Evolutionary conservation across 371 early-diverging fungal genomes (phyloP).

Genomic region (Mortierella sp.): DNA sequence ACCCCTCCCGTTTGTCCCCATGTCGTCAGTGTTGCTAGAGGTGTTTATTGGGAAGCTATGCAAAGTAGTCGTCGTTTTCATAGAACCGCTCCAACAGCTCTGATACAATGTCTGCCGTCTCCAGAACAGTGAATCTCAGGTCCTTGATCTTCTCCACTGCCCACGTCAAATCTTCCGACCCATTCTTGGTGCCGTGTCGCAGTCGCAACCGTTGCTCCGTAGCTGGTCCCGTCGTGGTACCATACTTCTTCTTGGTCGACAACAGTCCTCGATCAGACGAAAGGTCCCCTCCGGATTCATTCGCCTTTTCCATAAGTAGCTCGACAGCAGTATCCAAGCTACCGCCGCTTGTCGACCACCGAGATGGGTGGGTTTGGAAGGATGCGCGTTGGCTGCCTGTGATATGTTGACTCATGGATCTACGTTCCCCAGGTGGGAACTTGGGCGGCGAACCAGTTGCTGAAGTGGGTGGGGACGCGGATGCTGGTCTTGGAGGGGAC

Average conservation of each 20-base stretch:
- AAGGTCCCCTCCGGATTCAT: constrained; percentile 11
- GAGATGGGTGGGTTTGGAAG: constrained; percentile 27
- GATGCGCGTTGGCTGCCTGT: constrained; percentile 13
- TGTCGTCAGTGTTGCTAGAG: too few relatives aligned
- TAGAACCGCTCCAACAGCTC: constrained; percentile 51
- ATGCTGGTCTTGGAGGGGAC: constrained; percentile 2
- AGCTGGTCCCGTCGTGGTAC: background rate
- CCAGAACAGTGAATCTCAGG: constrained; percentile 38
- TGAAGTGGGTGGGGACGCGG: constrained; percentile 5
- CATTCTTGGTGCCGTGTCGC: constrained; percentile 40
- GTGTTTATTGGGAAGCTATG: too few relatives aligned
- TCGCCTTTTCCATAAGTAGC: constrained; percentile 18
- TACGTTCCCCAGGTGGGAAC: constrained; percentile 3
- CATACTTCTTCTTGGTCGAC: constrained; percentile 10
- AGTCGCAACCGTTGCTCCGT: constrained; percentile 18
- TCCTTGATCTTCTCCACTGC: constrained; percentile 49
- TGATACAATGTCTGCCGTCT: constrained; percentile 33
- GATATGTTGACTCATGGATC: background rate
- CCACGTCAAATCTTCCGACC: constrained; percentile 39
- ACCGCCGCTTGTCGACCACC: constrained; percentile 26
- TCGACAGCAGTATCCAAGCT: constrained; percentile 34
- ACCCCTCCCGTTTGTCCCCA: too few relatives aligned
- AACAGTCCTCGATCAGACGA: constrained; percentile 2
- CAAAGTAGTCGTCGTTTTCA: constrained; percentile 42
- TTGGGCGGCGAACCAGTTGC: background rate